phyloP scores from a whole-genome alignment of 768 basidiomycete species.

The Macrocybe gigantea region DNA sequence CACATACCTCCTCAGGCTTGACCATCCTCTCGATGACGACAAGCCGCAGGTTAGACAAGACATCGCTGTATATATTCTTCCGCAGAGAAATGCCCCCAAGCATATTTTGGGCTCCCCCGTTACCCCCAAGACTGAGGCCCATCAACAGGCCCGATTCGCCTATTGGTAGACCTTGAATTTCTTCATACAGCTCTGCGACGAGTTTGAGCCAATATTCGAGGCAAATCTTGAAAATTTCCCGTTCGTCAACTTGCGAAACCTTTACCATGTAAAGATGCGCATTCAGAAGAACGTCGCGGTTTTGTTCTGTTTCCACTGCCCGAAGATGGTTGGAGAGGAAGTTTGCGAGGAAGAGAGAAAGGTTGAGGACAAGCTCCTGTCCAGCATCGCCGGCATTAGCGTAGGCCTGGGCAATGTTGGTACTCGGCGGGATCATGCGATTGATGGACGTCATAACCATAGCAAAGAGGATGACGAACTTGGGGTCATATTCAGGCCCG shows the following conservation, averaged over 20 bases:
- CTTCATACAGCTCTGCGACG: slow-evolving; percentile 94
- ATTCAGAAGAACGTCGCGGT: slow-evolving; percentile 91
- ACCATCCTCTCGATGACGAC: slow-evolving; percentile 99
- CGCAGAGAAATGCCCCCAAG: slow-evolving; percentile 74
- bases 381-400: slow-evolving; percentile 84
- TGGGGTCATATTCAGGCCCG: slow-evolving; percentile 94
- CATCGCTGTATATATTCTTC: slow-evolving; percentile 94
- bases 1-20: slow-evolving; percentile 92
- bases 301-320: slow-evolving; percentile 86
- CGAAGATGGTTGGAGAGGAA: slow-evolving; percentile 92
- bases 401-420: slow-evolving; percentile 92
- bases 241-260: slow-evolving; percentile 95
- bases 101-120: slow-evolving; percentile 56
- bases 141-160: slow-evolving; percentile 84
- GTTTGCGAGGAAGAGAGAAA: slow-evolving; percentile 95
- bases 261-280: slow-evolving; percentile 99
- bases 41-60: slow-evolving; percentile 86
- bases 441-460: slow-evolving; percentile 98
- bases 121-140: slow-evolving; percentile 79
- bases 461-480: slow-evolving; percentile 95
- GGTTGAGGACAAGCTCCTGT: slow-evolving; percentile 95
- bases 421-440: slow-evolving; percentile 93
- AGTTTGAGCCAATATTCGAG: slow-evolving; percentile 97
- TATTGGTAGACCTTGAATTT: slow-evolving; percentile 88
- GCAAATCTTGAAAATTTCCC: slow-evolving; percentile 99